A percentile compares a stretch with the other conserved stretches of the same genome.
phyloP scores from a whole-genome alignment of 2,329 filamentous ascomycete species.

The Diplodia seriata region DNA sequence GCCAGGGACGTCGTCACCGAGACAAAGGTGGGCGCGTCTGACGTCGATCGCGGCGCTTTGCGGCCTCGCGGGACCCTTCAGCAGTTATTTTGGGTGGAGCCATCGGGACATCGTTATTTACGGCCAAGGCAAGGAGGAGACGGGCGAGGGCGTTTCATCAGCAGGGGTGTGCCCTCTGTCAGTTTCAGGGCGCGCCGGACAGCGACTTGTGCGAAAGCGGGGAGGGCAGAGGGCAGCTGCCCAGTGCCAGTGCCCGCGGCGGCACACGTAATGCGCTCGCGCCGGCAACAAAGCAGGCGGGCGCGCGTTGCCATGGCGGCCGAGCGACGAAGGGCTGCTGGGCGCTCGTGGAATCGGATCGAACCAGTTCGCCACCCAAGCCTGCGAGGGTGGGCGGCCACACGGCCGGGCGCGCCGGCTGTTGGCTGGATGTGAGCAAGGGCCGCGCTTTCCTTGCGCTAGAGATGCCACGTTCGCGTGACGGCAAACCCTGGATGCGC shows the following conservation, averaged over 20 bases:
- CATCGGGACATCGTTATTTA: constrained; percentile 29
- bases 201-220: constrained; percentile 22
- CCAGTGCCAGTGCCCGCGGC: neutral
- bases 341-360: neutral
- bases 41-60: constrained; percentile 25
- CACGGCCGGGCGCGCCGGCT: neutral
- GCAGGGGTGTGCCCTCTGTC: constrained; percentile 17
- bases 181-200: constrained; percentile 23
- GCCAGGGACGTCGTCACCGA: constrained; percentile 25
- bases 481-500: constrained; percentile 6
- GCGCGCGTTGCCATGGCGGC: constrained; percentile 1
- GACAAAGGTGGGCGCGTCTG: constrained; percentile 28
- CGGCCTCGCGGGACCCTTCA: constrained; percentile 10
- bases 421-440: constrained; percentile 24
- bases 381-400: neutral
- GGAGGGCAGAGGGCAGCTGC: constrained; percentile 14
- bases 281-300: neutral
- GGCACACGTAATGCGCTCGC: constrained; percentile 23
- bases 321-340: neutral
- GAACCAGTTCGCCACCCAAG: neutral
- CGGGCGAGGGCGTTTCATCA: constrained; percentile 26
- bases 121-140: constrained; percentile 20
- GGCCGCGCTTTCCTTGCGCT: constrained; percentile 22
- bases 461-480: constrained; percentile 27
- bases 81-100: constrained; percentile 27